Base-by-base conservation (phyloP, 169 alveolate genomes). In the Eimeria tenella region DNA sequence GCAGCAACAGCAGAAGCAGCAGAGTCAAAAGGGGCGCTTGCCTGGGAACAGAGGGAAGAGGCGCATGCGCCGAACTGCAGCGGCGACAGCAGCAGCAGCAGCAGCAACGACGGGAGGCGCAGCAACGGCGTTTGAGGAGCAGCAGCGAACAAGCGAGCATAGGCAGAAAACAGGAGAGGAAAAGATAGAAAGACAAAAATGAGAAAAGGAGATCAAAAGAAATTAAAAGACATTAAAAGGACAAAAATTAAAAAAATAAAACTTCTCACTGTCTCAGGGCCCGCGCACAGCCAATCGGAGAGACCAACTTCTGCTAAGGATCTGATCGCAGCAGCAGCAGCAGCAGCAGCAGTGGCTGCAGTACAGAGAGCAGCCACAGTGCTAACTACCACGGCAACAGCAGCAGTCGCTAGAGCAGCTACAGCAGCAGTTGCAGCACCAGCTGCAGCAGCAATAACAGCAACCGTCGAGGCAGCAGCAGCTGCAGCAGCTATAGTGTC, bases 271-370 rank as follows among this genome's bases (percentile, higher is more conserved):
- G 56, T 82, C 49, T 70, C 73, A 1, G 81, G 65, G 15, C 62
- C 94, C 94, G 70, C 70, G 25, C 71, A 50, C 77, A 93, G 55
- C 95, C 95, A 93, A 55, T 93, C 88, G 73, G 90, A 31, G 58
- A 93, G 94, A 62, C 95, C 95, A 23, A 93, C 88, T 13, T 86
- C 68, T 23, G 58, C 19, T 86, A 71, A 49, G 52, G 83, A 70
- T 56, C 90, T 93, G 94, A 2, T 70, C 53, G 65, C 50, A 52
- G 50, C 58, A 60, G 56, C 68, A 79, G 92, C 63, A 89, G 63
- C 11, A 31, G 52, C 89, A 19, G 53, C 73, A 77, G 65, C 68
- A 4, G 89, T 31, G 9, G 23, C 89, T 19, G 21, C 55, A 10
- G 52, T 52, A 55, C 52, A 42, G 21, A 55, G 53, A n/a, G 50